These are phyloP conservation scores for Cardamine chenopodiifolia DNA, from an alignment of 345 rosid genomes.

Conservation along the genomic window DNA sequence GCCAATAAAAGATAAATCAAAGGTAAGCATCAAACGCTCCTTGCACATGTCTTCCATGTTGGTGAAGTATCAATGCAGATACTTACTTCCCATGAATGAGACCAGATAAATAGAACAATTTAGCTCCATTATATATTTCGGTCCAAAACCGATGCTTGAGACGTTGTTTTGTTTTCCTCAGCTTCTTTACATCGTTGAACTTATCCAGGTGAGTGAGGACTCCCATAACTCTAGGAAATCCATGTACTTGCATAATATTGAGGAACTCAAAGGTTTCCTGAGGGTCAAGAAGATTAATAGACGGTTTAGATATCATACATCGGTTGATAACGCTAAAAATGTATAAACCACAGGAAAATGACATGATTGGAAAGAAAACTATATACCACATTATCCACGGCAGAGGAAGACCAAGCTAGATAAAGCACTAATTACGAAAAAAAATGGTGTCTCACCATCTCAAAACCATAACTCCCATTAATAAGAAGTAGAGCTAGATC, in stretches of 20 bases:
- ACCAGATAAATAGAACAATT: conserved; percentile 89
- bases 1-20: conserved; percentile 29
- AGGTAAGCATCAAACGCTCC: conserved; percentile 21
- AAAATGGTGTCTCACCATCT: conserved; percentile 64
- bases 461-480: conserved; percentile 98
- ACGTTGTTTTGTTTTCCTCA: conserved; percentile 81
- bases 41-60: conserved; percentile 11
- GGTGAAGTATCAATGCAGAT: conserved; percentile 22
- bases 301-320: neutral
- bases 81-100: conserved; percentile 87
- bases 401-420: neutral
- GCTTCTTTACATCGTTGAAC: conserved; percentile 87
- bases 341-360: neutral
- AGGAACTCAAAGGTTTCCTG: conserved; percentile 98
- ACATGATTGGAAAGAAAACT: conserved; percentile 11
- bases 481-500: conserved; percentile 86
- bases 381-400: neutral
- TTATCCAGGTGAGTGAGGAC: conserved; percentile 96
- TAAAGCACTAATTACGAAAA: neutral
- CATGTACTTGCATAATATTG: conserved; percentile 92
- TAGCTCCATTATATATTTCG: conserved; percentile 86
- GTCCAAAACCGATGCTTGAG: conserved; percentile 99
- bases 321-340: neutral
- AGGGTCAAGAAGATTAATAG: conserved; percentile 24
- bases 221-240: conserved; percentile 93